Evolutionary conservation across 2,329 filamentous ascomycete genomes (phyloP).

Genomic region (Colletotrichum sp.): DNA sequence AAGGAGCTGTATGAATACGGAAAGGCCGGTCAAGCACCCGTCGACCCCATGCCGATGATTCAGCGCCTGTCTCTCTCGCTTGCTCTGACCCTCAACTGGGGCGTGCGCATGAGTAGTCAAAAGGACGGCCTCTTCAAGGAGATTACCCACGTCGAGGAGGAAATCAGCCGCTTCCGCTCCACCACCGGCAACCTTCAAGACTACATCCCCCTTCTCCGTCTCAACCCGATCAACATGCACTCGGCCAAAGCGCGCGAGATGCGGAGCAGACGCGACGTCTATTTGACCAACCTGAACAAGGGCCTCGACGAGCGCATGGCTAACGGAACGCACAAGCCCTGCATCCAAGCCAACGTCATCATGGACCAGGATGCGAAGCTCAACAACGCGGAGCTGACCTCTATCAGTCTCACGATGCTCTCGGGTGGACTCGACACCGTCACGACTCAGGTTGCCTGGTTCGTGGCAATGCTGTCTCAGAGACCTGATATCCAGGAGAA

Average conservation of each 20-base stretch:
- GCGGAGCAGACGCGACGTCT: slow-evolving; percentile 63
- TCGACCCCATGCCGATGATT: slow-evolving; percentile 73
- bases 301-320: slow-evolving; percentile 66
- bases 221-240: slow-evolving; percentile 67
- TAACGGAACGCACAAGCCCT: slow-evolving; percentile 64
- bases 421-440: slow-evolving; percentile 71
- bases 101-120: slow-evolving; percentile 62
- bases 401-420: slow-evolving; percentile 72
- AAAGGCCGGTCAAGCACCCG: slow-evolving; percentile 53
- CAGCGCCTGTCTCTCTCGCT: slow-evolving; percentile 68
- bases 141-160: slow-evolving; percentile 67
- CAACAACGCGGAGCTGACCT: slow-evolving; percentile 66
- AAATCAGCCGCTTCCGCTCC: slow-evolving; percentile 62
- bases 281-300: slow-evolving; percentile 60
- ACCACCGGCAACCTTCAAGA: slow-evolving; percentile 68
- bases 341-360: slow-evolving; percentile 72
- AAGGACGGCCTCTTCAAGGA: slow-evolving; percentile 63
- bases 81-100: slow-evolving; percentile 70
- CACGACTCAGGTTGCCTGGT: slow-evolving; percentile 70
- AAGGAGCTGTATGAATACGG: slow-evolving; percentile 65
- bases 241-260: slow-evolving; percentile 64
- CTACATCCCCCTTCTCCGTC: slow-evolving; percentile 61
- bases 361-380: slow-evolving; percentile 67
- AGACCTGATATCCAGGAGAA: slow-evolving; percentile 67
- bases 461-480: slow-evolving; percentile 63